Evolutionary conservation across 139 green algal genomes (phyloP), one percentile per base, ranked within the genome.

Genomic region (Haematococcus lacustris): DNA sequence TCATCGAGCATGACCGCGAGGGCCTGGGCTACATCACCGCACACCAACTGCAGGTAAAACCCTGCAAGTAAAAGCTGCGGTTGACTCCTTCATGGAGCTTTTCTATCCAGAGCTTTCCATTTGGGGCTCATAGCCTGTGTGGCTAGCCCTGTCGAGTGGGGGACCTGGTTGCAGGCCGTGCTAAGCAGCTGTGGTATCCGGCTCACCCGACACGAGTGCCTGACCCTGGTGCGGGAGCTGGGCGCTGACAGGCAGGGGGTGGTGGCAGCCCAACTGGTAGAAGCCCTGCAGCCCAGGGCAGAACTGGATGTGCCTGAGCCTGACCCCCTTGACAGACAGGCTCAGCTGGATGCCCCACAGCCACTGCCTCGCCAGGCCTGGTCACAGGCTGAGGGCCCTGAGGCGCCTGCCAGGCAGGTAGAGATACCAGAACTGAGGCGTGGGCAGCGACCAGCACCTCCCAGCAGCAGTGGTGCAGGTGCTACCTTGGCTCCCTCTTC

Each of bases 1-100:
- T 90, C 26, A 76, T 83, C 47, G 72, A 78, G 6, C 67, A 70
- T 28, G 81, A 86, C 71, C 41, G 21, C 62, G 64, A 80, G n/a
- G 84, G 79, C 30, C 62, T 32, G 23, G 71, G 71, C 3, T 82
- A 82, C 71, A 21, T 82, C 25, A 41, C 30, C 25, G 70, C 68
- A 40, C 33, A 70, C 34, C 33, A 73, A 50, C 66, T 82, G 60
- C 23, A 78, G 3, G 76, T 76, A 33, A 71, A 70, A 71, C 26
- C 23, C 32, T 53, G 38, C 32, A 5, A 25, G 62, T 26, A 25
- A 68, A 7, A 37, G 30, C 30, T 68, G 9, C 5, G 5, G 57
- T 25, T 32, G 57, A 13, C 57, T 65, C 26, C 9, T 65, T 65
- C 25, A 13, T 30, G 57, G 9, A 13, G n/a, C n/a, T 25, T 30